A percentile compares a stretch with the other conserved stretches of the same genome.
These are phyloP conservation scores for Fraxinus latifolia DNA, from an alignment of 305 asterid species.

Conservation along the genomic window DNA sequence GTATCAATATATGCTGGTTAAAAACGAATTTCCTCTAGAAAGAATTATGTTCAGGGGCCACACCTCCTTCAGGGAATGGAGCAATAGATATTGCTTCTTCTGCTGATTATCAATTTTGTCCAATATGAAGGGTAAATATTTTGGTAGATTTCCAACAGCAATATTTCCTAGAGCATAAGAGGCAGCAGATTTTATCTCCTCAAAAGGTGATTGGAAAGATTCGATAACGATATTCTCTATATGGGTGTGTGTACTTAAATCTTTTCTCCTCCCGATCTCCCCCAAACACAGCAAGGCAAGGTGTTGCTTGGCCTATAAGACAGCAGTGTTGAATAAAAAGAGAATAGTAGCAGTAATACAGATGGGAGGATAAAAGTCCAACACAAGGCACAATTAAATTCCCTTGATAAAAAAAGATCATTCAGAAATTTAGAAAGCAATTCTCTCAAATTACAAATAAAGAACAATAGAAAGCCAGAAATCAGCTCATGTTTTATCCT, in stretches of 20 bases:
- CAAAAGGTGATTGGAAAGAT: constrained; percentile 95
- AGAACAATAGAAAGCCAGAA: background rate
- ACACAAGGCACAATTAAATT: background rate
- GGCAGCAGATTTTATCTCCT: constrained; percentile 99
- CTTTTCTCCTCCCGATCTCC: constrained; percentile 98
- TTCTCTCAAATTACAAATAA: constrained; percentile 2
- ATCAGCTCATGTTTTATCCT: background rate
- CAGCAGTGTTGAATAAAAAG: constrained; percentile 15
- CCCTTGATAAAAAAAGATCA: background rate
- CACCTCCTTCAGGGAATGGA: constrained; percentile 98
- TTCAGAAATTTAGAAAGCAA: background rate
- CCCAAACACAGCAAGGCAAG: constrained; percentile 95
- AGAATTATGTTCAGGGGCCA: constrained; percentile 17
- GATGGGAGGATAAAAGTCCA: background rate
- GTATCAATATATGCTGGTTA: background rate
- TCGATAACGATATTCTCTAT: constrained; percentile 87
- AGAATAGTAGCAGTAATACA: background rate
- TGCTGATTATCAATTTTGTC: constrained; percentile 98
- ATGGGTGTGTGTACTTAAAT: constrained; percentile 79
- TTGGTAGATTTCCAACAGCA: constrained; percentile 94
- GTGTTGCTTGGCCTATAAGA: constrained; percentile 80
- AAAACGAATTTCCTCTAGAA: constrained; percentile 7
- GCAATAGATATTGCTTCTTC: constrained; percentile 92
- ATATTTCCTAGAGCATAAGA: constrained; percentile 98
- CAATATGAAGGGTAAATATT: constrained; percentile 92